These are phyloP conservation scores for Ormosia semicastrata DNA, from an alignment of 306 rosid genomes.

Conservation along the genomic window DNA sequence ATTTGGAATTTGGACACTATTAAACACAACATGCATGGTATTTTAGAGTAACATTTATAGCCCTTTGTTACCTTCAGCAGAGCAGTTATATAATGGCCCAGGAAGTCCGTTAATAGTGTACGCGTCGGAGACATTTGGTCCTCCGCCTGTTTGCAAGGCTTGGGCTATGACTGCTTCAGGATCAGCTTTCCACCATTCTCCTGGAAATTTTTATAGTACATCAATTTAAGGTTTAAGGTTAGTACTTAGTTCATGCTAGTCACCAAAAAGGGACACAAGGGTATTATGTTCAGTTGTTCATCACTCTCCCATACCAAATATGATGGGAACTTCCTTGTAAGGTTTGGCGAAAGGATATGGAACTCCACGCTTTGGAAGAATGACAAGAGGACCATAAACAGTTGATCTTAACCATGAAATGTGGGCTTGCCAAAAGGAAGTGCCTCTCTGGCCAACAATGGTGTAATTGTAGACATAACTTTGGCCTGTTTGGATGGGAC, in stretches of 20 bases:
- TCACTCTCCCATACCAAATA: no score
- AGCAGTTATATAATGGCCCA: no score
- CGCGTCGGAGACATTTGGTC: conserved; percentile 67
- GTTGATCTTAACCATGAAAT: conserved; percentile 56
- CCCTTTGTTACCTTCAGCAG: no score
- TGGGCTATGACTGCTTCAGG: conserved; percentile 60
- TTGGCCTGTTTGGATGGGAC: conserved; percentile 55
- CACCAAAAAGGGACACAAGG: no score
- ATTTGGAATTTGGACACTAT: no score
- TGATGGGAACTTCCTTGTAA: no score
- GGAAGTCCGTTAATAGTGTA: conserved; percentile 55
- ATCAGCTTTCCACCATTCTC: conserved; percentile 61
- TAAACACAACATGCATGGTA: no score
- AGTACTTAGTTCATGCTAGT: no score
- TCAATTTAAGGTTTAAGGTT: no score
- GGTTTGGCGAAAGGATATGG: conserved; percentile 24
- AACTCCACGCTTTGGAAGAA: conserved; percentile 49
- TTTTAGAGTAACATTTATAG: no score
- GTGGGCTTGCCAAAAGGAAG: conserved; percentile 60
- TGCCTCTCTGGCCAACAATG: conserved; percentile 57
- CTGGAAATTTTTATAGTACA: no score
- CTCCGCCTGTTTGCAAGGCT: conserved; percentile 57
- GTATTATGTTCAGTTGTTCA: no score
- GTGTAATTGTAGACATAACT: conserved; percentile 55
- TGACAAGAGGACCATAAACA: conserved; percentile 53